phyloP scores from a whole-genome alignment of 2,329 filamentous ascomycete species.

The Stemphylium lycopersici region DNA sequence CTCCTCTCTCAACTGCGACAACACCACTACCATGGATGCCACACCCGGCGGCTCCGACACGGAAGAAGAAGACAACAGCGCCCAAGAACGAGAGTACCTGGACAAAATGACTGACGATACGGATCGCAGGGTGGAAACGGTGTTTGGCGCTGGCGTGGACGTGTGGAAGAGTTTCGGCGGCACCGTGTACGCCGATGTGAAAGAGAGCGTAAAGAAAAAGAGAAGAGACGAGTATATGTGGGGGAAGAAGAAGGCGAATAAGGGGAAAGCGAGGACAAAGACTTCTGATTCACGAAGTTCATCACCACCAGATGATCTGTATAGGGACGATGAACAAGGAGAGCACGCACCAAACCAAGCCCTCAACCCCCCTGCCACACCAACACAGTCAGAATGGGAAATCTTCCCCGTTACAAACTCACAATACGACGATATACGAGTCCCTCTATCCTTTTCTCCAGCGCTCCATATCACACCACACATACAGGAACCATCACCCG shows the following conservation, averaged over 20 bases:
- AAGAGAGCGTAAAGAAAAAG: conserved; percentile 9
- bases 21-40: neutral
- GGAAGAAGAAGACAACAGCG: conserved; percentile 14
- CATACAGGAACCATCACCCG: too few relatives aligned
- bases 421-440: too few relatives aligned
- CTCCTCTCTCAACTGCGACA: conserved; percentile 1
- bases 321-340: neutral
- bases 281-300: neutral
- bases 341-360: neutral
- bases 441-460: neutral
- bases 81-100: conserved; percentile 5
- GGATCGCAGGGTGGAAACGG: conserved; percentile 1
- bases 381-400: too few relatives aligned
- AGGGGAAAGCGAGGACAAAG: neutral
- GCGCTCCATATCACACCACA: neutral
- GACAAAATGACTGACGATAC: conserved; percentile 17
- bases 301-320: neutral
- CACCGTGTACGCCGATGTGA: conserved; percentile 14
- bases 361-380: too few relatives aligned
- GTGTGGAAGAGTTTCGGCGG: conserved; percentile 14
- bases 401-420: too few relatives aligned
- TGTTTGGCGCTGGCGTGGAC: conserved; percentile 14
- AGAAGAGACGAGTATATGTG: conserved; percentile 6
- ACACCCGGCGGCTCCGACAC: conserved; percentile 10
- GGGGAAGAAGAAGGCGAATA: neutral